Evolutionary conservation across 148 eudicot species (phyloP).

Genomic region (Fallopia convolvulus): DNA sequence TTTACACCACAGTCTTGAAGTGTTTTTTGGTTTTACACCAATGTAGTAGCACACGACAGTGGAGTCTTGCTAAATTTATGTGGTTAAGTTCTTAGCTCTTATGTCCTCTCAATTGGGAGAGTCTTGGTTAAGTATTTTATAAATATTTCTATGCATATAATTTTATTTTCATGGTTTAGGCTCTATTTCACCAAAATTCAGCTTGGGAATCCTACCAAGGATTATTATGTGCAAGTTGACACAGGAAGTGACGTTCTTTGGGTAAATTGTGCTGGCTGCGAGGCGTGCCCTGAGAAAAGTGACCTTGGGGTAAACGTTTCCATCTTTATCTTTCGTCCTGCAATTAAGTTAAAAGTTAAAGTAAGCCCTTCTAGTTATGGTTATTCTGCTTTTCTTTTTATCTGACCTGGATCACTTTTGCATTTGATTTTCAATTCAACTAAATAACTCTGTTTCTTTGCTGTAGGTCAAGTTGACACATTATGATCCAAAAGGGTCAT

Average conservation of each 20-base stretch:
- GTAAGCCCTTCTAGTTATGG: background rate
- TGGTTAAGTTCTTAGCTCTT: background rate
- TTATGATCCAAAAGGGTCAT: conserved; percentile 62
- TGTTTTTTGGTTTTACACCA: too few relatives aligned
- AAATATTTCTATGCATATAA: background rate
- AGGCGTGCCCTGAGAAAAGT: conserved; percentile 57
- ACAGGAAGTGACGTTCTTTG: conserved; percentile 91
- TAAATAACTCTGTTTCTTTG: background rate
- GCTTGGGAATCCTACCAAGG: conserved; percentile 72
- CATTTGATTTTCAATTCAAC: background rate
- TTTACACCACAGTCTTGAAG: too few relatives aligned
- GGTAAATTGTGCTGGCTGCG: conserved; percentile 77
- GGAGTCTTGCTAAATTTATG: background rate
- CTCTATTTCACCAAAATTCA: conserved; percentile 67
- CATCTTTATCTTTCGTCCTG: background rate
- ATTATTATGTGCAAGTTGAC: conserved; percentile 81
- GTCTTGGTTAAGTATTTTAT: background rate
- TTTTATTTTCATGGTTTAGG: conserved; percentile 28
- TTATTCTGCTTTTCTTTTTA: too few relatives aligned
- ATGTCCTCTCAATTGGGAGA: background rate
- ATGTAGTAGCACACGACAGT: too few relatives aligned
- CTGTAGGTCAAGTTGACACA: conserved; percentile 52
- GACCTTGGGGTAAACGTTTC: conserved; percentile 54
- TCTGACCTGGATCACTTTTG: conserved; percentile 2
- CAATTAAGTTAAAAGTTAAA: background rate